Percentiles rank a stretch among this genome's conserved stretches.
phyloP scores from a whole-genome alignment of 2,329 filamentous ascomycete genomes.

The Aspergillaceae sp. region DNA sequence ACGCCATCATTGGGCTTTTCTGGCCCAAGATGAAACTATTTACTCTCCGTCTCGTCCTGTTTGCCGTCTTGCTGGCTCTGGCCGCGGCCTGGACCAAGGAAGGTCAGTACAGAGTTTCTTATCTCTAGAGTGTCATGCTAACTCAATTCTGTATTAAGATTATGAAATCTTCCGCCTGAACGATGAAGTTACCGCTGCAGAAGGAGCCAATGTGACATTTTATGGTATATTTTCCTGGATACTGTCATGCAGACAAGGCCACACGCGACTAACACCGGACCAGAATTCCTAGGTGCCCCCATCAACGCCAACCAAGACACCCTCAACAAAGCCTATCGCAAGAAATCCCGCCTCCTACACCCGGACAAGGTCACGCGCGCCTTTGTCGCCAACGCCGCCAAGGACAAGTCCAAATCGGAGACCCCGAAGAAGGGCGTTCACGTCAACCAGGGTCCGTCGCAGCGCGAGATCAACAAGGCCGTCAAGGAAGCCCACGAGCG shows the following conservation, averaged over 20 bases:
- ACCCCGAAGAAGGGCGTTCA: constrained; percentile 53
- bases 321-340: constrained; percentile 88
- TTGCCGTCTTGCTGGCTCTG: constrained; percentile 60
- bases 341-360: constrained; percentile 72
- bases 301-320: constrained; percentile 71
- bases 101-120: constrained; percentile 43
- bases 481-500: constrained; percentile 73
- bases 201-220: constrained; percentile 76
- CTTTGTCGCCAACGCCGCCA: constrained; percentile 62
- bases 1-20: background rate
- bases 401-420: constrained; percentile 42
- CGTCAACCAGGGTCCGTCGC: constrained; percentile 61
- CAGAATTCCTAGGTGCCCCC: constrained; percentile 63
- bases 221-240: constrained; percentile 49
- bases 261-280: no score
- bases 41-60: constrained; percentile 54
- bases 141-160: constrained; percentile 48
- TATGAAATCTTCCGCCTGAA: constrained; percentile 95
- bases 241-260: background rate
- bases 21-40: constrained; percentile 59
- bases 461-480: constrained; percentile 67
- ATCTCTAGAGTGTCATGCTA: no score
- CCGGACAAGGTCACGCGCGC: constrained; percentile 91
- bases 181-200: constrained; percentile 69
- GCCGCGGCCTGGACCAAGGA: constrained; percentile 78